These are phyloP conservation scores for Geranium incanum DNA, from an alignment of 441 rosid genomes.

Conservation along the genomic window DNA sequence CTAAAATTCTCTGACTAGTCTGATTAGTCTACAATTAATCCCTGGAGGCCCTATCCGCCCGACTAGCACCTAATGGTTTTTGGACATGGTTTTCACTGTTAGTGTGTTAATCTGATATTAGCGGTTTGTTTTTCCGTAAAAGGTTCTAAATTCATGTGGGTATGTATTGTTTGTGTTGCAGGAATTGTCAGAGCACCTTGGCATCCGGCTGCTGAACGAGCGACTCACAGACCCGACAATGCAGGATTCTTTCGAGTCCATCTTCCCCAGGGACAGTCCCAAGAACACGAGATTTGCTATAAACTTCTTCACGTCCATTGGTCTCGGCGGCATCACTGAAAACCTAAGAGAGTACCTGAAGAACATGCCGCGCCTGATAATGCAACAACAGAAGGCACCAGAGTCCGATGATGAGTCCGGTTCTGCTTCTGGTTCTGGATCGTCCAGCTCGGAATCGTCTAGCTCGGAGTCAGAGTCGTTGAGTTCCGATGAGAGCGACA, in stretches of 20 bases:
- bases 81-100: background rate
- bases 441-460: conserved; percentile 34
- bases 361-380: conserved; percentile 91
- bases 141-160: background rate
- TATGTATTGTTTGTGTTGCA: conserved; percentile 28
- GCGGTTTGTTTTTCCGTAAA: background rate
- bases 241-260: conserved; percentile 68
- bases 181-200: conserved; percentile 82
- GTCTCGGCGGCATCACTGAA: conserved; percentile 93
- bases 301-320: conserved; percentile 88
- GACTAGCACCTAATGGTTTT: no score
- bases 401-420: conserved; percentile 36
- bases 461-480: conserved; percentile 39
- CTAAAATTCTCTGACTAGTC: no score
- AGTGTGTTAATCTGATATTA: background rate
- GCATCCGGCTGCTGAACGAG: conserved; percentile 61
- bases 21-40: no score
- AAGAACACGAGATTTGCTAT: conserved; percentile 82
- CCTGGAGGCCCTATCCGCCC: no score
- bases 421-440: conserved; percentile 17
- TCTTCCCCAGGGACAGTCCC: conserved; percentile 81
- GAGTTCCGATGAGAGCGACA: conserved; percentile 36
- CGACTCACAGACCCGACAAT: conserved; percentile 71
- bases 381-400: conserved; percentile 68
- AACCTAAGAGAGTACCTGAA: conserved; percentile 72